Base-by-base conservation (phyloP, 2,329 filamentous ascomycete species). In the Cercospora sojina region DNA sequence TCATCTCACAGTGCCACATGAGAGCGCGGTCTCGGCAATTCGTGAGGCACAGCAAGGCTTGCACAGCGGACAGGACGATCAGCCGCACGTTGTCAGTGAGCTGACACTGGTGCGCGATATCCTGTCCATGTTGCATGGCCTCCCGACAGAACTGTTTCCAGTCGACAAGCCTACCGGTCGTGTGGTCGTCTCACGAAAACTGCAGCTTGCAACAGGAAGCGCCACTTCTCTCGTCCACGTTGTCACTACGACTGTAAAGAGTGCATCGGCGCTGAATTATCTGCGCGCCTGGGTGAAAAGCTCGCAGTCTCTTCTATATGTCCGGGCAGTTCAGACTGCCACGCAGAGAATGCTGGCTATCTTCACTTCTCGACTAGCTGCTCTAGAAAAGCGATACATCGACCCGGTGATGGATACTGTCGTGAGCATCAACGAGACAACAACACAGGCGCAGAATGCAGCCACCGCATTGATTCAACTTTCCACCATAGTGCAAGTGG, bases 41-140 rank as follows among this genome's bases (percentile, higher is more conserved):
- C 73, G 79, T 62, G 75, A 49, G 20, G 38, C 65, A 38, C 64
- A 64, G 20, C 32, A 63, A n/a, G 10, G 13, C n/a, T 69, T 67
- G 66, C 56, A 43, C 32, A 20, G 23, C 8, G 16, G 27, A 23
- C 29, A 18, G 16, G 41, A 25, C 5, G 20, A 51, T 10, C 38
- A 23, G 35, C 12, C 59, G 64, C 29, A 43, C 41, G 47, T 25
- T 18, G 20, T 94, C 5, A 86, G 90, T 0, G 93, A 97, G 75
- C 81, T 91, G 1, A 88, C 93, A 69, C 82, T 89, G 10, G 80
- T 93, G 27, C 87, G 92, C 57, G 93, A 98, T 74, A 86, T 88
- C 0, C 81, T 97, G 0, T 94, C 92, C 73, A 96, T 97, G 91
- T 84, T 98, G 0, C 86, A 88, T 62, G 93, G 93, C 0, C 80